Percentiles rank a stretch among this genome's conserved stretches.
Evolutionary conservation across 768 basidiomycete genomes (phyloP).

Genomic region (Lactifluus rugatus): DNA sequence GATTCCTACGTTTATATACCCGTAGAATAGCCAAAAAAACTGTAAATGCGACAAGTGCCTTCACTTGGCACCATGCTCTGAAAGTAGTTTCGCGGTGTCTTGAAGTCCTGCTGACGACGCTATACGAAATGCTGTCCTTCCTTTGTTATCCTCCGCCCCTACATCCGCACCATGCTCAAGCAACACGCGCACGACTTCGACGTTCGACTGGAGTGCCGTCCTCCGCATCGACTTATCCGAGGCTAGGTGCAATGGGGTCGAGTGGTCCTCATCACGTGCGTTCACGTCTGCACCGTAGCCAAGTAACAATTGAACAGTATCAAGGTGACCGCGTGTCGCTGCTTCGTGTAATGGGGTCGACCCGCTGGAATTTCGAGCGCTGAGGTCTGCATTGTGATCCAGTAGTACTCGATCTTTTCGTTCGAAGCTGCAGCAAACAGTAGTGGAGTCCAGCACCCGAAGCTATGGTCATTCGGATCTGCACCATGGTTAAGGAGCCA

Average conservation of each 20-base stretch:
- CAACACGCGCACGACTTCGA: background rate
- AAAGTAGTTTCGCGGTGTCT: background rate
- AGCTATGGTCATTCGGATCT: background rate
- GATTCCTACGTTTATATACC: too few relatives aligned
- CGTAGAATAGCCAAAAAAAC: too few relatives aligned
- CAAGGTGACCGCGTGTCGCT: background rate
- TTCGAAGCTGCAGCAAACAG: background rate
- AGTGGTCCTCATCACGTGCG: background rate
- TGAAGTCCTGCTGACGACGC: background rate
- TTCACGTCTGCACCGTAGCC: background rate
- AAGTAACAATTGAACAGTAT: background rate
- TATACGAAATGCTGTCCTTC: background rate
- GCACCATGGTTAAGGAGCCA: background rate
- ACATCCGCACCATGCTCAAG: background rate
- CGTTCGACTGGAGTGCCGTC: too few relatives aligned
- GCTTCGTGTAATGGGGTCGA: background rate
- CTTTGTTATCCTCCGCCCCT: background rate
- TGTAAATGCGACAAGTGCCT: background rate
- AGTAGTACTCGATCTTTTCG: background rate
- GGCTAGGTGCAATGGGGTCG: background rate
- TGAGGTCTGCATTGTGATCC: background rate
- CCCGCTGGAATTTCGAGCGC: conserved; percentile 20
- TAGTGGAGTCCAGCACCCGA: background rate
- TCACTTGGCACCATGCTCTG: background rate
- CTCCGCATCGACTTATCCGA: background rate